These are phyloP conservation scores for Xylaria sp. DNA, from an alignment of 2,329 filamentous ascomycete species.

Conservation along the genomic window DNA sequence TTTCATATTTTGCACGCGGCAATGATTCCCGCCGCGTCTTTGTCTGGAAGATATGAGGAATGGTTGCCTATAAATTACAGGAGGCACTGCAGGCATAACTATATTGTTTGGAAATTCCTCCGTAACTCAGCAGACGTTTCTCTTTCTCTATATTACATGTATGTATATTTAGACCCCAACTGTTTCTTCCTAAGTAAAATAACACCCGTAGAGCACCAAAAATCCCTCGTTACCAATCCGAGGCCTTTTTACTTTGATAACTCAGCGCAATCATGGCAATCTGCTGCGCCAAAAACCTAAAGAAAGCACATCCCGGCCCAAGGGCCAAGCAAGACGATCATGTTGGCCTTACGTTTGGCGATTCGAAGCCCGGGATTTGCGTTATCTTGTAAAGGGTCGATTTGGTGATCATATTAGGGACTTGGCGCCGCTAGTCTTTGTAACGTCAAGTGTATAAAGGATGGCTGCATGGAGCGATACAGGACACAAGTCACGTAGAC, in stretches of 20 bases:
- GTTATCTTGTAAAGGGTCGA: conserved; percentile 15
- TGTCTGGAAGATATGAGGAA: not conserved
- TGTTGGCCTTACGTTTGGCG: conserved; percentile 23
- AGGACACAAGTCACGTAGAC: not conserved
- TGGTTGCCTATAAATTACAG: not conserved
- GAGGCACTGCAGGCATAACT: not conserved
- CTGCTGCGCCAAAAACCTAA: not conserved
- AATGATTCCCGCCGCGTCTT: not conserved
- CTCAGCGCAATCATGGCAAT: conserved; percentile 1
- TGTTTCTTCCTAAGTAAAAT: not conserved
- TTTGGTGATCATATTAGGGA: not conserved
- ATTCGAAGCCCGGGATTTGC: not conserved
- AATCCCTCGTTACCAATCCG: no score
- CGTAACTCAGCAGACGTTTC: no score
- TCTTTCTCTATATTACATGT: not conserved
- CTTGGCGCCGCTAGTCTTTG: not conserved
- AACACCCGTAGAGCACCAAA: not conserved
- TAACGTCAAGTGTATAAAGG: not conserved
- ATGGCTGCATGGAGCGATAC: not conserved
- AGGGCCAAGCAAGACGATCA: conserved; percentile 11
- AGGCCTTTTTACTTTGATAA: not conserved
- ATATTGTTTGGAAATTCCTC: not conserved
- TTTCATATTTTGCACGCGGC: not conserved
- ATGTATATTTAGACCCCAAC: not conserved
- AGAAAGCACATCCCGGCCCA: not conserved